These are phyloP conservation scores for Podospora sp. DNA, from an alignment of 495 filamentous ascomycete species.

Conservation along the genomic window DNA sequence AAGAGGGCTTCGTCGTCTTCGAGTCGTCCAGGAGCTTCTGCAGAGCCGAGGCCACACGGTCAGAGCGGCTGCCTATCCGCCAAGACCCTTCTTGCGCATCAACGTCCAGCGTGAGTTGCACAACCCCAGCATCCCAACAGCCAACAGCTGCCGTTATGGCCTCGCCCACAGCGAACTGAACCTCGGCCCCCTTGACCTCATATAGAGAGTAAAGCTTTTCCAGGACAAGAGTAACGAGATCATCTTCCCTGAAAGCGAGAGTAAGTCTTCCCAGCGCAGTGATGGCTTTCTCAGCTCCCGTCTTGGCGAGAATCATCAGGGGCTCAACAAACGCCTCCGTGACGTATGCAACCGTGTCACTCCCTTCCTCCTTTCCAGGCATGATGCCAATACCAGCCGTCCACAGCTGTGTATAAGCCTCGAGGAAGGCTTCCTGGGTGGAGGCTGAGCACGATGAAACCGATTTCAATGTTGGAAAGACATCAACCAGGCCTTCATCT, in stretches of 20 bases:
- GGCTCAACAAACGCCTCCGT: conserved; percentile 53
- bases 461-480: conserved; percentile 30
- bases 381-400: conserved; percentile 55
- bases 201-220: conserved; percentile 71
- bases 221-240: conserved; percentile 51
- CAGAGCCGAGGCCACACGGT: conserved; percentile 56
- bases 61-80: conserved; percentile 41
- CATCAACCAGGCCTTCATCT: conserved; percentile 2
- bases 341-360: neutral
- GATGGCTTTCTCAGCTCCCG: conserved; percentile 81
- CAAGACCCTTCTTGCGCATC: conserved; percentile 37
- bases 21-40: conserved; percentile 74
- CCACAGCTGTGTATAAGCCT: conserved; percentile 74
- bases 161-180: conserved; percentile 87
- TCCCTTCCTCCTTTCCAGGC: neutral
- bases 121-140: conserved; percentile 71
- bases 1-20: conserved; percentile 77
- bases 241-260: conserved; percentile 47
- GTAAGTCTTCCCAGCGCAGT: conserved; percentile 68
- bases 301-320: conserved; percentile 66
- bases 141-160: conserved; percentile 74
- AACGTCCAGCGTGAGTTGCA: conserved; percentile 54
- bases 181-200: conserved; percentile 78
- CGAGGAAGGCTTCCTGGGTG: conserved; percentile 55
- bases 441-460: conserved; percentile 23